phyloP scores from a whole-genome alignment of 2,329 filamentous ascomycete genomes.

The Beauveria asiatica region DNA sequence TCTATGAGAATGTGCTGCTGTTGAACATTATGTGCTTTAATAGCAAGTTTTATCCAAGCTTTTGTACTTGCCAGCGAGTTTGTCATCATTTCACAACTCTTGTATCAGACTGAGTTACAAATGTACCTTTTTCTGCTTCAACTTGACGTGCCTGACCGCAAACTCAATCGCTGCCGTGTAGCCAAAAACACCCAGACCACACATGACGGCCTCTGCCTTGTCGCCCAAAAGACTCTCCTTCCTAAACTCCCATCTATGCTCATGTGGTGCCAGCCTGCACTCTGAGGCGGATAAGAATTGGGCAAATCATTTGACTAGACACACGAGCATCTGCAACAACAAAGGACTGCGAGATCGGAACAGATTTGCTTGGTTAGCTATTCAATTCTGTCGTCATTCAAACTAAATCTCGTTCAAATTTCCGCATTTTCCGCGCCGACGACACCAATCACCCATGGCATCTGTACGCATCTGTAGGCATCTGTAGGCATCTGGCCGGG shows the following conservation, averaged over 20 bases:
- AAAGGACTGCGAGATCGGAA: background rate
- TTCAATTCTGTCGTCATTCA: background rate
- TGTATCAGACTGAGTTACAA: background rate
- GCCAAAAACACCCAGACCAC: constrained; percentile 56
- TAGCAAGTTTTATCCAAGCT: too few species aligned
- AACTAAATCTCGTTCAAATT: background rate
- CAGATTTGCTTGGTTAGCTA: background rate
- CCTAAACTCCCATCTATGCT: constrained; percentile 46
- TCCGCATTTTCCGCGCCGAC: background rate
- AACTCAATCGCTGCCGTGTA: constrained; percentile 54
- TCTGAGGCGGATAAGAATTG: background rate
- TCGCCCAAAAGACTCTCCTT: constrained; percentile 66
- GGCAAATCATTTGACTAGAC: too few species aligned
- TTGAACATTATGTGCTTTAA: too few species aligned
- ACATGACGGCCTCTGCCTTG: constrained; percentile 66
- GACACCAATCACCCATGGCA: background rate
- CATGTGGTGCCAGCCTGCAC: background rate
- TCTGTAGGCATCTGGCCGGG: background rate
- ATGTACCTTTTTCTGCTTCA: background rate
- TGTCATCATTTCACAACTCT: background rate
- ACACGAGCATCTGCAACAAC: too few species aligned
- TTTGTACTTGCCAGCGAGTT: too few species aligned
- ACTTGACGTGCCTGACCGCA: constrained; percentile 23
- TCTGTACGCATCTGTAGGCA: background rate
- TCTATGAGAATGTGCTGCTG: too few species aligned